Evolutionary conservation across 768 basidiomycete genomes (phyloP), one percentile per base, ranked within the genome.

Genomic region (Galerina marginata): DNA sequence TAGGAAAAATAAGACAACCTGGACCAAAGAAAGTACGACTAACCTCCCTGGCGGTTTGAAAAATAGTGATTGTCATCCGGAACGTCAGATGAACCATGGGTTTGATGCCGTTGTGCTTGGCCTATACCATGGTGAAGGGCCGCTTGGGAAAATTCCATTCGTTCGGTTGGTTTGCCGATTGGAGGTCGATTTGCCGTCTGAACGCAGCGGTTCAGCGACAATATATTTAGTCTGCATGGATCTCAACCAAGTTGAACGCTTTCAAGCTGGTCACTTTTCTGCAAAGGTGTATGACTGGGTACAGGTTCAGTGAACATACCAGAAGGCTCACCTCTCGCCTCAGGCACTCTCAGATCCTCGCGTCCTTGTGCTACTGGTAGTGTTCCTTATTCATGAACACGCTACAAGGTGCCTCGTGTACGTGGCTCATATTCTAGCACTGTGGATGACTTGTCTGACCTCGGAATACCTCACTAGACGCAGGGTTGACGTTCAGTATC

Each of bases 351-450:
- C 14, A 3, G 46, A 7, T 47, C 20, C 25, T 11, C 23, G 38
- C n/a, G 38, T 53, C 38, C 29, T 37, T 53, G 26, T 36, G 36
- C 23, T 15, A 14, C 39, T 20, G 54, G 48, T 10, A 23, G 56
- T 33, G 12, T 37, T 54, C 55, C 14, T 14, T n/a, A 46, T 36
- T 48, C 40, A 64, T 66, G 62, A 52, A 62, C 45, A 61, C 54
- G 6, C 37, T 59, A 11, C 62, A 56, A 49, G 54, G 59, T 40
- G 65, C 65, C 43, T 66, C 61, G 55, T 67, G 67, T 67, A 48
- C 44, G 54, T 59, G 45, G 50, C 15, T 38, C 38, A 37, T 52
- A 11, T 29, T 12, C 29, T 36, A 42, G 46, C 51, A 20, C 45
- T 52, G 50, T 44, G 2, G n/a, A 39, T 33, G 52, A 26, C 37